Evolutionary conservation across 179 eudicot species (phyloP).

Genomic region (Sideroxylon spinosum): DNA sequence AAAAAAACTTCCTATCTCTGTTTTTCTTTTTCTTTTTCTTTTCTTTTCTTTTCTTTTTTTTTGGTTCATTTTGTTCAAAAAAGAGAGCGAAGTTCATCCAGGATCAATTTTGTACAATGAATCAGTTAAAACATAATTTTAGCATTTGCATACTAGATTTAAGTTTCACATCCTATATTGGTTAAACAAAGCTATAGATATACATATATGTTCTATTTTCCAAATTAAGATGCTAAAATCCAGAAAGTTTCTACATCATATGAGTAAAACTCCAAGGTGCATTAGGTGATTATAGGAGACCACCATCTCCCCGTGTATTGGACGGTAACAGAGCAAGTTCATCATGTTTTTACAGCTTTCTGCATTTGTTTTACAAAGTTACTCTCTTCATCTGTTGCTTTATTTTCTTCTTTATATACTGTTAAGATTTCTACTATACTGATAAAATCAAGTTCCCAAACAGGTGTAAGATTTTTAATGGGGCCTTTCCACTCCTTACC

Average conservation of each 20-base stretch:
- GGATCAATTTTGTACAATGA: neutral
- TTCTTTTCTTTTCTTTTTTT: too few species aligned
- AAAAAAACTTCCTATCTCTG: neutral
- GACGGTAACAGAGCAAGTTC: neutral
- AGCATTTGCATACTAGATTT: neutral
- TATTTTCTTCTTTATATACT: neutral
- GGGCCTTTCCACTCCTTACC: too few species aligned
- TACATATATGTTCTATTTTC: too few species aligned
- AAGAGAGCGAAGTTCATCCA: too few species aligned
- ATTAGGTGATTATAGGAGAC: neutral
- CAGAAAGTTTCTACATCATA: neutral
- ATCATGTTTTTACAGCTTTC: neutral
- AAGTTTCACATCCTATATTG: neutral
- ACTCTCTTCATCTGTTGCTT: constrained; percentile 2
- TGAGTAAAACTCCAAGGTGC: neutral
- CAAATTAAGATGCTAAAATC: neutral
- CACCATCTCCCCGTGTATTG: neutral
- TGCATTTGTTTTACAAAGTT: neutral
- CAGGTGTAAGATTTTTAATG: too few species aligned
- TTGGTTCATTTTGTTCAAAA: too few species aligned
- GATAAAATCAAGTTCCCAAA: too few species aligned
- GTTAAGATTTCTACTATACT: too few species aligned
- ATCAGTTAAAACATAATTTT: neutral
- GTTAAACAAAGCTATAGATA: neutral
- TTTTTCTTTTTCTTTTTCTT: too few species aligned